Base-by-base conservation (phyloP, 2,329 filamentous ascomycete species). In the Fusarium incarnatum region DNA sequence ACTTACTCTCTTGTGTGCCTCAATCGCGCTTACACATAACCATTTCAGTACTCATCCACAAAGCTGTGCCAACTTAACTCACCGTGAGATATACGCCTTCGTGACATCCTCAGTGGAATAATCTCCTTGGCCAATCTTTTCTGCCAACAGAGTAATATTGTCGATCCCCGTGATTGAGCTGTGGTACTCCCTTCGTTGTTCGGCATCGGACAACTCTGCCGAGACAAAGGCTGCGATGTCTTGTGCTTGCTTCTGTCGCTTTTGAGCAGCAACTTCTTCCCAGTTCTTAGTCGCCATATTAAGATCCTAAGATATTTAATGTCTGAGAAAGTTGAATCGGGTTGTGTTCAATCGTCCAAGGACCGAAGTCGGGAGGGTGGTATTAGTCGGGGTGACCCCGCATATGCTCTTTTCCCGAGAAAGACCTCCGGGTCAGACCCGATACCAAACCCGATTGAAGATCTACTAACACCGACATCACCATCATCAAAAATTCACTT, bases 1-100 rank as follows among this genome's bases (percentile, higher is more conserved):
- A 13, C 23, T 44, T 49, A 70, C 67, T 12, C 47, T 45, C 6
- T 59, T 52, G 10, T 70, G 67, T 9, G 62, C 62, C 15, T 64
- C 37, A 3, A 70, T 67, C 0, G 62, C 67, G 9, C 67, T 70
- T 16, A 5, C 6, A 11, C 9, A 11, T 2, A 3, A 12, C 11
- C n/a, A 16, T 20, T 23, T 69, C n/a, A 69, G 41, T 2, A 45
- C 3, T 23, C 15, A 15, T 28, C 8, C 3, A 5, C 5, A 22
- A 1, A 7, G 4, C 8, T 6, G 5, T 8, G 4, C 5, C 0
- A 12, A 8, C 2, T n/a, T 3, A 8, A 37, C 65, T 46, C 53
- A 59, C 67, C 44, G 41, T 32, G 30, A 25, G 10, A 70, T 70
- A n/a, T 68, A 68, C 1, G 62, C 67, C 5, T 28, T 48, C 0